Percentiles rank a stretch among this genome's conserved stretches.
phyloP scores from a whole-genome alignment of 495 filamentous ascomycete species.

The Tuber indicum region DNA sequence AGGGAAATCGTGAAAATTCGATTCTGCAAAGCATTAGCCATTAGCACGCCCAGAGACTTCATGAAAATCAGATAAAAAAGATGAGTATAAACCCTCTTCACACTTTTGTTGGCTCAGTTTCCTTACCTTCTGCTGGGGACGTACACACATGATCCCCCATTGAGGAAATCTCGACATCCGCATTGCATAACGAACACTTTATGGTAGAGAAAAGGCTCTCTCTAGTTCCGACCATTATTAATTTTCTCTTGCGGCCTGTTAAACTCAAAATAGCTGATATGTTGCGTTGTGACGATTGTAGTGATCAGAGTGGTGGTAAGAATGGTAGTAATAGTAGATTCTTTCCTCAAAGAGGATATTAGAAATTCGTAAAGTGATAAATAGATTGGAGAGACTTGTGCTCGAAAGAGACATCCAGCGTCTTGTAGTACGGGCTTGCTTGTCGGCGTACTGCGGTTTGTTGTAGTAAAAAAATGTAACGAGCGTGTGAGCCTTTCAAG shows the following conservation, averaged over 20 bases:
- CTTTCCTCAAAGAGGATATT: slow-evolving; percentile 12
- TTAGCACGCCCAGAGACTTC: not conserved
- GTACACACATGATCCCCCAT: slow-evolving; percentile 88
- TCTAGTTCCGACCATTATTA: slow-evolving; percentile 50
- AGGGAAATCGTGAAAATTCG: slow-evolving; percentile 18
- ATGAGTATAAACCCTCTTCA: not conserved
- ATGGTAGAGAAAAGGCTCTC: slow-evolving; percentile 76
- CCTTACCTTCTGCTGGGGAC: slow-evolving; percentile 24
- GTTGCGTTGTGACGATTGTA: not conserved
- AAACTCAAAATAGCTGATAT: not conserved
- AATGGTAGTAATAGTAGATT: slow-evolving; percentile 6
- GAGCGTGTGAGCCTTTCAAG: slow-evolving; percentile 15
- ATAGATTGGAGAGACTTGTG: slow-evolving; percentile 18
- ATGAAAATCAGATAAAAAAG: slow-evolving; percentile 1
- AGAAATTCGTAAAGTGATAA: slow-evolving; percentile 16
- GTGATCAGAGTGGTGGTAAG: not conserved
- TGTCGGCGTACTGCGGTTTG: not conserved
- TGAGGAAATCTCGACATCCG: slow-evolving; percentile 76
- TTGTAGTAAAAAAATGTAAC: slow-evolving; percentile 22
- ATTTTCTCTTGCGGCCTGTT: slow-evolving; percentile 1
- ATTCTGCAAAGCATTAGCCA: slow-evolving; percentile 17
- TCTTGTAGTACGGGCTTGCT: slow-evolving; percentile 19
- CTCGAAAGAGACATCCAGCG: slow-evolving; percentile 39
- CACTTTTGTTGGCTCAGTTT: slow-evolving; percentile 13
- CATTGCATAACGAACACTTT: slow-evolving; percentile 88